phyloP scores from a whole-genome alignment of 2,329 filamentous ascomycete species.

The Phialophora tarda region DNA sequence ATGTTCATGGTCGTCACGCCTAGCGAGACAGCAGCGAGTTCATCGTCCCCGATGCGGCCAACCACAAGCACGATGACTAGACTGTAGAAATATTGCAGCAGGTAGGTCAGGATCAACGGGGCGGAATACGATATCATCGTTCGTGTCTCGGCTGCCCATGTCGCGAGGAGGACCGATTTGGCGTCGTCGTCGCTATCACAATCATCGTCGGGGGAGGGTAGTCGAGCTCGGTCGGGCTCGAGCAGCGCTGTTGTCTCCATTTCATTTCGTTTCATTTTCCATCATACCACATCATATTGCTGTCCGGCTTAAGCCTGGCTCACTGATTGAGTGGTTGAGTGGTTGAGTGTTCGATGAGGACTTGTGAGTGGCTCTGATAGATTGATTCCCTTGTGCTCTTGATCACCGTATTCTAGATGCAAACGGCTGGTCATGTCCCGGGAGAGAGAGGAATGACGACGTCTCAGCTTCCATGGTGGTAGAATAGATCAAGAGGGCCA shows the following conservation, averaged over 20 bases:
- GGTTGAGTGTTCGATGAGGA: neutral
- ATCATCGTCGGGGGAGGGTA: neutral
- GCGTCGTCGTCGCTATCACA: conserved; percentile 1
- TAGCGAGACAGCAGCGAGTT: conserved; percentile 64
- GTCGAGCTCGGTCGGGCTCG: neutral
- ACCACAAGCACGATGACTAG: conserved; percentile 72
- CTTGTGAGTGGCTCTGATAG: neutral
- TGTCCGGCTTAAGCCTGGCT: neutral
- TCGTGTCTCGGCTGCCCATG: conserved; percentile 24
- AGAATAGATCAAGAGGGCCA: too few species aligned
- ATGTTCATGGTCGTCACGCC: conserved; percentile 75
- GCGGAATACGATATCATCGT: conserved; percentile 37
- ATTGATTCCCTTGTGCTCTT: neutral
- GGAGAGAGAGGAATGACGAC: neutral
- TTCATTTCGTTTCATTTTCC: neutral
- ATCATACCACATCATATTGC: neutral
- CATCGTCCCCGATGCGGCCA: conserved; percentile 68
- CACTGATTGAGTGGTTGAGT: neutral
- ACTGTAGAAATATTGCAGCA: conserved; percentile 74
- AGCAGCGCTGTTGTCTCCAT: conserved; percentile 17
- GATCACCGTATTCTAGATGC: neutral
- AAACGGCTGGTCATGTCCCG: neutral
- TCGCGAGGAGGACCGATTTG: conserved; percentile 2
- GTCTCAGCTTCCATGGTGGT: too few species aligned
- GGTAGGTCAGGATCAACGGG: conserved; percentile 69